These are phyloP conservation scores for Combretum micranthum DNA, from an alignment of 345 rosid genomes.

Conservation along the genomic window DNA sequence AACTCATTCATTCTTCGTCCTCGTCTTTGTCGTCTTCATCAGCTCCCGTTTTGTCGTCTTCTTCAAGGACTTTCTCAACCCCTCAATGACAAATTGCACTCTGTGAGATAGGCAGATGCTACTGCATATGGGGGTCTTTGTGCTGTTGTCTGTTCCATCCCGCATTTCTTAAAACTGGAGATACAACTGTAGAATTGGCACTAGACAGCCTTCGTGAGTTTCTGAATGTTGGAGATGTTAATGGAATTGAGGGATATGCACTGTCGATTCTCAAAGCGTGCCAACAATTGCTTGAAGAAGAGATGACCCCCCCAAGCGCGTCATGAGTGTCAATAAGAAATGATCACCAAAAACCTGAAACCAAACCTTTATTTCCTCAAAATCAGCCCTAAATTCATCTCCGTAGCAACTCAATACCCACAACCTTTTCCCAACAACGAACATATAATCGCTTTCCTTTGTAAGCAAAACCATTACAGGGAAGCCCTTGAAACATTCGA, in stretches of 20 bases:
- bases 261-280: slow-evolving; percentile 72
- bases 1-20: slow-evolving; percentile 3
- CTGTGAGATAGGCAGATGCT: slow-evolving; percentile 68
- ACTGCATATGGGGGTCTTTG: slow-evolving; percentile 70
- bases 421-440: no score
- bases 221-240: slow-evolving; percentile 63
- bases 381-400: no score
- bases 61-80: slow-evolving; percentile 72
- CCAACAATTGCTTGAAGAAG: slow-evolving; percentile 87
- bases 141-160: slow-evolving; percentile 66
- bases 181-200: slow-evolving; percentile 59
- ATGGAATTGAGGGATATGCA: slow-evolving; percentile 72
- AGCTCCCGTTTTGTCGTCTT: slow-evolving; percentile 8
- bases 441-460: slow-evolving; percentile 17
- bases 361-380: no score
- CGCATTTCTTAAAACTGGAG: slow-evolving; percentile 67
- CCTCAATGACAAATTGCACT: slow-evolving; percentile 62
- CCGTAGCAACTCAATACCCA: no score
- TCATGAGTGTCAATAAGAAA: no score
- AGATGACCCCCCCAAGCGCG: slow-evolving; percentile 45
- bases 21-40: slow-evolving; percentile 11
- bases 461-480: slow-evolving; percentile 22
- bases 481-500: slow-evolving; percentile 52
- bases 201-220: slow-evolving; percentile 76
- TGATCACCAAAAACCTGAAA: no score